Evolutionary conservation across 345 rosid genomes (phyloP).

Genomic region (Brassica napus): DNA sequence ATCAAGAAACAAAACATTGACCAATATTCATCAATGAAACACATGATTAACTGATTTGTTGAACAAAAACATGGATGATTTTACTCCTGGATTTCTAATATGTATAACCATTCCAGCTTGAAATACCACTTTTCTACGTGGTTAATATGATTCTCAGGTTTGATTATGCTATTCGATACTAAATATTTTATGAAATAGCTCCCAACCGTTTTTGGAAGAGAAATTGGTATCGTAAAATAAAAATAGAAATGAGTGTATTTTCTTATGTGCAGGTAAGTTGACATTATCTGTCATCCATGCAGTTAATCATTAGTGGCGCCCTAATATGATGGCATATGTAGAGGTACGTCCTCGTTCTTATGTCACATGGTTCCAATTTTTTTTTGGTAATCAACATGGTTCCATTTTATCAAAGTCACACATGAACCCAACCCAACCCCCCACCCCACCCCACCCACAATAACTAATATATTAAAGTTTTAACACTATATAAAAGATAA

Average conservation of each 20-base stretch:
- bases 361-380: constrained; percentile 11
- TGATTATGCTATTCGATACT: not conserved
- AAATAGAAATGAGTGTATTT: constrained; percentile 2
- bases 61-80: not conserved
- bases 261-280: constrained; percentile 1
- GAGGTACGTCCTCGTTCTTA: constrained; percentile 10
- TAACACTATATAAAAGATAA: too few species aligned
- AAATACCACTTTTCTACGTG: not conserved
- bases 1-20: not conserved
- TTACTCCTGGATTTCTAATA: not conserved
- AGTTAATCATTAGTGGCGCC: constrained; percentile 9
- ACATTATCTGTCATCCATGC: constrained; percentile 6
- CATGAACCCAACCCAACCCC: not conserved
- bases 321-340: constrained; percentile 25
- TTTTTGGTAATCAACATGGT: not conserved
- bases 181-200: not conserved
- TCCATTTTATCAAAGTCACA: too few species aligned
- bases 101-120: not conserved
- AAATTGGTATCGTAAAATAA: not conserved
- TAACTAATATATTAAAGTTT: too few species aligned
- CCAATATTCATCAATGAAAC: not conserved
- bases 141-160: not conserved
- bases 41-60: not conserved
- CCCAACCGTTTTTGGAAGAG: not conserved
- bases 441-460: not conserved